A percentile compares a stretch with the other conserved stretches of the same genome.
Evolutionary conservation across 83 land plant species (phyloP).

Genomic region (Picea abies): DNA sequence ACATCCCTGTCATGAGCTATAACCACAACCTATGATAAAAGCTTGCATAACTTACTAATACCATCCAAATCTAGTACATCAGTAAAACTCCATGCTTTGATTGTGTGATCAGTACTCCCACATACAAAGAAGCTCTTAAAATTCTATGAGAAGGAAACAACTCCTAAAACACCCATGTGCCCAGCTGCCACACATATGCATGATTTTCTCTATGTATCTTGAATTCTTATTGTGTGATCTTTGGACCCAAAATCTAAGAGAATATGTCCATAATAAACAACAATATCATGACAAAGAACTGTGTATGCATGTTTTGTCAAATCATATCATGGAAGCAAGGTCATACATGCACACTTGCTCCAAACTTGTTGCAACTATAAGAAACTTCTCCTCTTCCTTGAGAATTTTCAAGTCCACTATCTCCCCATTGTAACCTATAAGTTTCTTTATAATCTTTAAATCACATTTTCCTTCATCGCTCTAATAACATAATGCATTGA

Average conservation of each 20-base stretch:
- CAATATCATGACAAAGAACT: too few species aligned
- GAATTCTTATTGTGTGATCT: slow-evolving; percentile 46
- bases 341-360: slow-evolving; percentile 95
- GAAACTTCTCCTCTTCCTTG: slow-evolving; percentile 61
- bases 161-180: slow-evolving; percentile 85
- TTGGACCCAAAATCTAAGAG: too few species aligned
- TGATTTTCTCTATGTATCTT: slow-evolving; percentile 63
- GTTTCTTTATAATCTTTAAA: slow-evolving; percentile 57
- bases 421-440: slow-evolving; percentile 92
- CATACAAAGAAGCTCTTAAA: slow-evolving; percentile 70
- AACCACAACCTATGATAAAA: slow-evolving; percentile 69
- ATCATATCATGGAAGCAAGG: slow-evolving; percentile 50
- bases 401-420: slow-evolving; percentile 88
- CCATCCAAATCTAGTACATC: slow-evolving; percentile 29
- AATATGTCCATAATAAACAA: too few species aligned
- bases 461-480: slow-evolving; percentile 33
- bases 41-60: slow-evolving; percentile 27
- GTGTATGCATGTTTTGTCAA: too few species aligned
- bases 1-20: slow-evolving; percentile 94
- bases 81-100: slow-evolving; percentile 85
- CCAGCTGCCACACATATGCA: slow-evolving; percentile 83
- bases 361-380: slow-evolving; percentile 87
- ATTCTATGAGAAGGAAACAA: slow-evolving; percentile 86
- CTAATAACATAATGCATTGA: not conserved
- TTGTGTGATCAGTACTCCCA: slow-evolving; percentile 89